Evolutionary conservation across 176 grass and related monocot species (phyloP).

Genomic region (Pontederia crassipes): DNA sequence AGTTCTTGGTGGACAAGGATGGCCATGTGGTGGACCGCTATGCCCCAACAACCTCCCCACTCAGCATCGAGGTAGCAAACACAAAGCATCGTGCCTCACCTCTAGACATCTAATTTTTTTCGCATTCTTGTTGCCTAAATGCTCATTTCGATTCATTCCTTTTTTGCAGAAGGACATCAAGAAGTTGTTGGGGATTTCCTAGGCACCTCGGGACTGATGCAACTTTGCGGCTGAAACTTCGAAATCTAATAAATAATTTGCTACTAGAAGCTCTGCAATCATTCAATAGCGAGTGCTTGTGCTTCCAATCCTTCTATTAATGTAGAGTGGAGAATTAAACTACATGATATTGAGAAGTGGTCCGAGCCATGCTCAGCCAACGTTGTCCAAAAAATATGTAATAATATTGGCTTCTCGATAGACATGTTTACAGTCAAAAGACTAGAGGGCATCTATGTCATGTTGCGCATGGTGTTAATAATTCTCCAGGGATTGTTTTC

Average conservation of each 20-base stretch:
- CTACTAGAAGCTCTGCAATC: too few species aligned
- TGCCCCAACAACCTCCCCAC: slow-evolving; percentile 6
- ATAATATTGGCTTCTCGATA: too few species aligned
- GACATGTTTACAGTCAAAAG: too few species aligned
- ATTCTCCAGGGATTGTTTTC: too few species aligned
- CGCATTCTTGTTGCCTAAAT: background rate
- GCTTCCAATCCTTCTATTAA: too few species aligned
- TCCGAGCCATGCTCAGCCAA: too few species aligned
- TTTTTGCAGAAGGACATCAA: slow-evolving; percentile 7
- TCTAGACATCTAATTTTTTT: background rate
- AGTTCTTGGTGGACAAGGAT: slow-evolving; percentile 7
- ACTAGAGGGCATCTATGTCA: too few species aligned
- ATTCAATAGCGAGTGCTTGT: too few species aligned
- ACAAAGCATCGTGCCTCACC: background rate
- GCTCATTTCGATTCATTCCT: background rate
- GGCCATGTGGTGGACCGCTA: background rate
- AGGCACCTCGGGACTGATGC: background rate
- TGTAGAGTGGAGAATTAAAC: too few species aligned
- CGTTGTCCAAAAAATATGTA: too few species aligned
- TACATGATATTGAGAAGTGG: too few species aligned
- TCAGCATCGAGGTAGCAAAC: slow-evolving; percentile 3
- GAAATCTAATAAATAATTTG: background rate
- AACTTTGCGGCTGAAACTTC: background rate
- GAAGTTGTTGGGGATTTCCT: background rate
- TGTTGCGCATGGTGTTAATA: too few species aligned